Base-by-base conservation (phyloP, 1,284 basidiomycete species). In the Rhodofomes roseus region DNA sequence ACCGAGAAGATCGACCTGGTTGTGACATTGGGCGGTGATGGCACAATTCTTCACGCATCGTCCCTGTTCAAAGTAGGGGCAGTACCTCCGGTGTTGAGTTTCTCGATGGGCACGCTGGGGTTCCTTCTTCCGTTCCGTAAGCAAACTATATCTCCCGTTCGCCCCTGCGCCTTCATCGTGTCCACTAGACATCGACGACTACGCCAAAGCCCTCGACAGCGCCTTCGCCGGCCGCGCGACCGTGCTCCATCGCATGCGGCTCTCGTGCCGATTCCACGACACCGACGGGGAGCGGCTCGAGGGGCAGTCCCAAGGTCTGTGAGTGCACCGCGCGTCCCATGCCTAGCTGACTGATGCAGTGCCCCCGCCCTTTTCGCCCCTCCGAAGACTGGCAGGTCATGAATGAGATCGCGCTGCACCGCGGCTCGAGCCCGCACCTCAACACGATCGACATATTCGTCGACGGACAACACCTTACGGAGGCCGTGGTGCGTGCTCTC, bases 391-490 rank as follows among this genome's bases (percentile, higher is more conserved):
- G 93, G 86, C 95, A 98, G 74, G 94, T 97, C 37, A 96, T 98
- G 94, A 98, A 98, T 70, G 96, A 98, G 75, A 87, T 98, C 57
- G 88, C 94, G 11, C 79, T 98, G 23, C 96, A 98, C 73, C 86
- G 96, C 23, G 96, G 96, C 4, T 84, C 92, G 27, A 92, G 91
- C 65, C 92, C 95, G 1, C 96, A 98, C 69, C 81, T 98, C 56
- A 95, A 95, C 62, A 94, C 93, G 5, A 95, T 98, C 60, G 95
- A 98, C 70, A 92, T 95, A 9, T 97, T 84, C 72, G 95, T 97
- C n/a, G 93, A 98, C 68, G 94, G 91, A 0, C 93, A 96, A 70
- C 94, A 97, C 76, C 80, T 98, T 16, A 98, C 96, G 0, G 95
- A 97, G 75, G 92, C 93, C 20, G 93, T 98, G 58, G 95, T 96